These are phyloP conservation scores for Phaffia rhodozyma DNA, from an alignment of 1,284 basidiomycete genomes.

Conservation along the genomic window DNA sequence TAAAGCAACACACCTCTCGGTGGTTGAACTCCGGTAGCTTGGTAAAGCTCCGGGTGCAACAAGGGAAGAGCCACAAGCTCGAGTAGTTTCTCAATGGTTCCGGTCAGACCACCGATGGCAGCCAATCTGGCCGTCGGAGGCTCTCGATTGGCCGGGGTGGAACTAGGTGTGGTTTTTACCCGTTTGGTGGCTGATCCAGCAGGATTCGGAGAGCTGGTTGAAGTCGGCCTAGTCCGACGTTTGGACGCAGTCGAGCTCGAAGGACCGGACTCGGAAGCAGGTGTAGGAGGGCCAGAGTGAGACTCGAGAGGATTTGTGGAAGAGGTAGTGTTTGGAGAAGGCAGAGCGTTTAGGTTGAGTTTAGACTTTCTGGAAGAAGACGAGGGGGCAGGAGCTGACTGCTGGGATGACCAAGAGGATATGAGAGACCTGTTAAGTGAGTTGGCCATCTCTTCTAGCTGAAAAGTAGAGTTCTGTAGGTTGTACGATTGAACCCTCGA, in stretches of 20 bases:
- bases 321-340: neutral
- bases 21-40: conserved; percentile 82
- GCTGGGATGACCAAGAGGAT: conserved; percentile 6
- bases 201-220: neutral
- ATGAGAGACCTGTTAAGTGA: conserved; percentile 15
- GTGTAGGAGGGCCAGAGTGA: neutral
- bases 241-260: neutral
- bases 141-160: neutral
- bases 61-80: conserved; percentile 92
- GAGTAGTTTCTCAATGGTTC: conserved; percentile 80
- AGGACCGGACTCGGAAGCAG: neutral
- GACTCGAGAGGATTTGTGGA: neutral
- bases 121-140: conserved; percentile 61
- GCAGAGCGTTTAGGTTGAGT: conserved; percentile 15
- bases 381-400: neutral
- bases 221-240: neutral
- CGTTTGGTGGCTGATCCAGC: neutral
- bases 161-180: neutral
- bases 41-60: conserved; percentile 88
- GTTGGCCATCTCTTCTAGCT: conserved; percentile 3
- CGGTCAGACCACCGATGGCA: conserved; percentile 76
- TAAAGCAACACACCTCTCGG: conserved; percentile 89
- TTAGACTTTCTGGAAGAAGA: conserved; percentile 1
- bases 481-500: too few species aligned
- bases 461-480: too few species aligned